Conservation (phyloP, 23 red algal species). For the Gracilaria vermiculophylla region DNA sequence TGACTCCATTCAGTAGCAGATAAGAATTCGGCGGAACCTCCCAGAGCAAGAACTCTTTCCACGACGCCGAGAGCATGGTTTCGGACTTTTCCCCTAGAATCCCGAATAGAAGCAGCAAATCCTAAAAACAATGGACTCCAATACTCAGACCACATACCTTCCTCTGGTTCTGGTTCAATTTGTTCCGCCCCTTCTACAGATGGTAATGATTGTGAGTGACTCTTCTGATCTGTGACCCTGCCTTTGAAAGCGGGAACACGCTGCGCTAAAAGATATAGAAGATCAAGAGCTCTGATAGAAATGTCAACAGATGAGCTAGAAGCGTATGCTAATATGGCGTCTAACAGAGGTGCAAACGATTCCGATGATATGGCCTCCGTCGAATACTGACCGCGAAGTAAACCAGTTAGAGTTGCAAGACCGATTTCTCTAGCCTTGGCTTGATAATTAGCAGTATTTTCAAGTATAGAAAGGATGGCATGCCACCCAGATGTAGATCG, state of each 20-base stretch:
- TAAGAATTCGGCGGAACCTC: constrained; percentile 46
- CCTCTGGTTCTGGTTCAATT: not conserved
- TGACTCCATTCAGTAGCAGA: constrained; percentile 51
- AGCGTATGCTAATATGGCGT: constrained; percentile 83
- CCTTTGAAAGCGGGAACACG: constrained; percentile 37
- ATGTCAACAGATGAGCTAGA: constrained; percentile 49
- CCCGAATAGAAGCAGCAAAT: constrained; percentile 40
- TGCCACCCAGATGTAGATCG: constrained; percentile 78
- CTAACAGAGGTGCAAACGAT: constrained; percentile 79
- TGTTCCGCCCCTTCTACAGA: not conserved
- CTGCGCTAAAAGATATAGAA: constrained; percentile 39
- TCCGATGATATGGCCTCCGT: constrained; percentile 45
- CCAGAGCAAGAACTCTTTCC: constrained; percentile 63
- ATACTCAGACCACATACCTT: constrained; percentile 57
- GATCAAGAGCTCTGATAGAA: constrained; percentile 48
- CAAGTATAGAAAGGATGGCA: constrained; percentile 73
- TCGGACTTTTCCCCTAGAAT: constrained; percentile 51
- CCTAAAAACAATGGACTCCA: constrained; percentile 59
- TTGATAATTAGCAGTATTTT: constrained; percentile 44
- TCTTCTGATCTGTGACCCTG: not conserved
- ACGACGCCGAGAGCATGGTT: constrained; percentile 52
- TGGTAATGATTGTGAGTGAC: not conserved
- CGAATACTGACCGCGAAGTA: constrained; percentile 48
- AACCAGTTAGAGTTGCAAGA: constrained; percentile 35
- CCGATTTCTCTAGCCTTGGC: constrained; percentile 56